Evolutionary conservation across 164 flowering plant genomes (phyloP).

Genomic region (Vitis riparia): DNA sequence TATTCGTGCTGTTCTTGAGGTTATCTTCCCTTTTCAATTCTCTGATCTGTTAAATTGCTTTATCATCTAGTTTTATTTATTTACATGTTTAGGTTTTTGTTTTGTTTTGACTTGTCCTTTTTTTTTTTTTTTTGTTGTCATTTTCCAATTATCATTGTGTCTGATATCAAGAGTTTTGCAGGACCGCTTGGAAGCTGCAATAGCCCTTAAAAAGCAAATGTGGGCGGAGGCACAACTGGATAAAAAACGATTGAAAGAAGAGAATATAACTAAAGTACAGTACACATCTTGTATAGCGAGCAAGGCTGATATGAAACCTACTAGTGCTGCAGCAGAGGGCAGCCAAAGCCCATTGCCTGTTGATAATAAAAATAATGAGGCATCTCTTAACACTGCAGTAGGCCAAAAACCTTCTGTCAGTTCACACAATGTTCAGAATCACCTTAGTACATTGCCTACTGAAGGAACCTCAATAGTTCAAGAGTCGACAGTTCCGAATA

Average conservation of each 20-base stretch:
- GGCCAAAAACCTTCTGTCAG: slow-evolving; percentile 43
- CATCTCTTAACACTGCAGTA: slow-evolving; percentile 29
- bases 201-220: slow-evolving; percentile 93
- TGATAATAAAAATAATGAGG: slow-evolving; percentile 43
- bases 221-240: slow-evolving; percentile 93
- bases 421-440: slow-evolving; percentile 30
- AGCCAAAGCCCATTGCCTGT: slow-evolving; percentile 54
- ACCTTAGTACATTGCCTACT: slow-evolving; percentile 21
- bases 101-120: neutral
- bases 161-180: slow-evolving; percentile 30
- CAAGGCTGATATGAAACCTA: slow-evolving; percentile 44
- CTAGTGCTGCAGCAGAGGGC: slow-evolving; percentile 36
- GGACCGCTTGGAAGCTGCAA: slow-evolving; percentile 97
- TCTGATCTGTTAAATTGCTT: neutral
- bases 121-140: neutral
- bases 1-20: slow-evolving; percentile 84
- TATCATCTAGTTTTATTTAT: neutral
- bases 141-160: neutral
- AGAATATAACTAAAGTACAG: slow-evolving; percentile 43
- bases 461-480: slow-evolving; percentile 40
- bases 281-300: slow-evolving; percentile 31
- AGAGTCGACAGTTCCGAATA: slow-evolving; percentile 49
- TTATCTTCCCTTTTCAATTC: slow-evolving; percentile 18
- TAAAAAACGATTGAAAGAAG: slow-evolving; percentile 82
- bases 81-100: neutral